Percentiles rank a stretch among this genome's conserved stretches.
These are phyloP conservation scores for Phytophthora foliorum DNA, from an alignment of 352 stramenopile species.

Conservation along the genomic window DNA sequence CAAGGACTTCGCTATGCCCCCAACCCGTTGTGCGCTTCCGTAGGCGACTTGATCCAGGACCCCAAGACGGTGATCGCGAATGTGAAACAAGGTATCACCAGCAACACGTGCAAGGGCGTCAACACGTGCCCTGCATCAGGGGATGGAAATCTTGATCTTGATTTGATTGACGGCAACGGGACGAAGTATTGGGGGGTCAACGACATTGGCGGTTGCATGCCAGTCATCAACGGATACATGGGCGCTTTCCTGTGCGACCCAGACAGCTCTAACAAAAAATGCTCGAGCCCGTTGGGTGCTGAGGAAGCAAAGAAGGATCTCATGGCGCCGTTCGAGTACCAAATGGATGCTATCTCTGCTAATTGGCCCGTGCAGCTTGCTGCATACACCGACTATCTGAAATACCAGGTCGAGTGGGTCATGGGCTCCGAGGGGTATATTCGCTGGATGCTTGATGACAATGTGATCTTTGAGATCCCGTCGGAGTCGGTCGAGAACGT, in stretches of 20 bases:
- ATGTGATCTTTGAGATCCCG: conserved; percentile 68
- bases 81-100: conserved; percentile 47
- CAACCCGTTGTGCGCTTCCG: conserved; percentile 46
- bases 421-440: conserved; percentile 60
- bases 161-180: conserved; percentile 50
- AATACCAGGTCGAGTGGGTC: conserved; percentile 73
- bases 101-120: conserved; percentile 53
- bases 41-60: conserved; percentile 38
- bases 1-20: conserved; percentile 66
- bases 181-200: conserved; percentile 65
- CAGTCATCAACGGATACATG: conserved; percentile 61
- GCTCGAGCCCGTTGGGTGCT: conserved; percentile 31
- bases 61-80: conserved; percentile 43
- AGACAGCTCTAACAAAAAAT: conserved; percentile 53
- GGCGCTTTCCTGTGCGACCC: conserved; percentile 58
- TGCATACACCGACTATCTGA: conserved; percentile 58
- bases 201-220: conserved; percentile 57
- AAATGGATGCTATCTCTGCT: conserved; percentile 71
- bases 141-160: conserved; percentile 52
- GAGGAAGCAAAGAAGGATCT: conserved; percentile 41
- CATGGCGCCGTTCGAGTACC: conserved; percentile 61
- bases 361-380: conserved; percentile 52
- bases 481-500: conserved; percentile 52
- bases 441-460: conserved; percentile 59
- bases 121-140: conserved; percentile 60